Conservation (phyloP, 2,329 filamentous ascomycete genomes). For the Chaetomium olivaceum region DNA sequence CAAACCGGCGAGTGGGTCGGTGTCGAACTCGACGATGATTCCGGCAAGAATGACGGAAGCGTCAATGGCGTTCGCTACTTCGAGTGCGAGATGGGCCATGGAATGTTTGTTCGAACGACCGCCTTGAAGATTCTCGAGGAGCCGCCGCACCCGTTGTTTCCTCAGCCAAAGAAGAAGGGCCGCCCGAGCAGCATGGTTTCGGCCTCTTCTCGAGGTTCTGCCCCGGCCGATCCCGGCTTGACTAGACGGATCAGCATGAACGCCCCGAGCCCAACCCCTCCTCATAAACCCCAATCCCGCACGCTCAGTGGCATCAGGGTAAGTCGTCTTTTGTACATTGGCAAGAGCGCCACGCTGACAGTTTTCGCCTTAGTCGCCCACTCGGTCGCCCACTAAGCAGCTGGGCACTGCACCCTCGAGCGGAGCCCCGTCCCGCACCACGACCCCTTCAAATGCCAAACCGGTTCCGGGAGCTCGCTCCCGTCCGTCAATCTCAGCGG, state of each 20-base stretch:
- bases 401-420: constrained; percentile 57
- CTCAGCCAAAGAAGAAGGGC: constrained; percentile 35
- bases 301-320: constrained; percentile 60
- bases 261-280: constrained; percentile 71
- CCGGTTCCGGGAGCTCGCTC: constrained; percentile 50
- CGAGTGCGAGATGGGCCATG: constrained; percentile 71
- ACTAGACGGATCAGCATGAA: constrained; percentile 69
- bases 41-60: constrained; percentile 91
- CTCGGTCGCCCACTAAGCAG: constrained; percentile 79
- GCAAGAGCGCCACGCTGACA: neutral
- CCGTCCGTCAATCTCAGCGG: constrained; percentile 55
- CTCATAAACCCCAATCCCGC: constrained; percentile 54
- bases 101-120: constrained; percentile 81
- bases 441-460: constrained; percentile 60
- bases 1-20: constrained; percentile 84
- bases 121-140: constrained; percentile 49
- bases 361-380: constrained; percentile 61
- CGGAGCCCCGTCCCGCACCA: constrained; percentile 61
- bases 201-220: constrained; percentile 42
- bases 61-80: constrained; percentile 89
- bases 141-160: neutral
- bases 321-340: constrained; percentile 34
- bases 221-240: constrained; percentile 53
- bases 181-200: constrained; percentile 54
- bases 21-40: constrained; percentile 77